Base-by-base conservation (phyloP, 1,284 basidiomycete genomes). In the Athelia sp. region DNA sequence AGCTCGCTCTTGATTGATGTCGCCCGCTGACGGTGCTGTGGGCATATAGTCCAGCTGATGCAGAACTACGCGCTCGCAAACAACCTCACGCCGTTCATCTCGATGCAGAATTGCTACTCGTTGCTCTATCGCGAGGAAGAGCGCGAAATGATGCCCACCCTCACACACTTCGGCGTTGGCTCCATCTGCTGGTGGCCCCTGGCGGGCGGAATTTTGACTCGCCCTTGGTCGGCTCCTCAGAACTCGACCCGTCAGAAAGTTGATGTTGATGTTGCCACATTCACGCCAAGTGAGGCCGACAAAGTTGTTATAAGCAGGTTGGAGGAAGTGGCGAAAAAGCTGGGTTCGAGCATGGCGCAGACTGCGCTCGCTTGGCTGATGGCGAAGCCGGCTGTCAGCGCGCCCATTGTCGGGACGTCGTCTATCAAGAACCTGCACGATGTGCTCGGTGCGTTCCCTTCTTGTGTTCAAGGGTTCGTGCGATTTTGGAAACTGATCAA, bases 31-130 rank as follows among this genome's bases (percentile, higher is more conserved):
- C 15, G 2, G 17, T 36, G 2, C 38, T 51, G 13, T 26, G 18
- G 11, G 13, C 15, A 21, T 34, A 1, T 45, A 58, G 54, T 59
- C 48, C 50, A 56, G 17, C 55, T 53, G 3, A 56, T 60, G 55
- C 51, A 56, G 45, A 66, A 54, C 14, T 59, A 57, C 44, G 60
- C 52, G 15, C 57, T 59, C 46, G 35, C 48, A 4, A 64, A 74
- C 59, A 62, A 63, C 36, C 64, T 74, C 45, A 74, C 72, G 6
- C 69, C 67, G 6, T 75, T 74, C 61, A 71, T 75, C 60, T 69
- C 68, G 24, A 78, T 79, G 76, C 78, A 80, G 55, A 74, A 75
- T 56, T 72, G 66, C 47, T 62, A 68, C 54, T 61, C 53, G 18
- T 50, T 66, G 2, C 45, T 67, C n/a, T 77, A 76, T 50, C 66